Base-by-base conservation (phyloP, 768 basidiomycete genomes). In the Sporobolomyces phaffii region DNA sequence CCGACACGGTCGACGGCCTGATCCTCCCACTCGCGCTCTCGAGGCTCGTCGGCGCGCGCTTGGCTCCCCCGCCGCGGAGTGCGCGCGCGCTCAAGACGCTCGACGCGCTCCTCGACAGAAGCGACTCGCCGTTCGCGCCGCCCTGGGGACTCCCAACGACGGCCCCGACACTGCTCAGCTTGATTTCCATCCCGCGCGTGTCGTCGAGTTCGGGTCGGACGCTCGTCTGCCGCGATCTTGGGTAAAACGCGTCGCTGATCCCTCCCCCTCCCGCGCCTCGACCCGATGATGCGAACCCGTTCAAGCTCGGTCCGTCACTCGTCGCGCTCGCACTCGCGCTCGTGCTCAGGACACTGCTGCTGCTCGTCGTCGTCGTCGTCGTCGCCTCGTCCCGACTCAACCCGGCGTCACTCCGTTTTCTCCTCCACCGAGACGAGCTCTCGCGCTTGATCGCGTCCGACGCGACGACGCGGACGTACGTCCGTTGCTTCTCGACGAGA, bases 391-490 rank as follows among this genome's bases (percentile, higher is more conserved):
- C 64, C 43, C 11, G 44, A 26, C 56, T 41, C 49, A 28, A n/a
- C 22, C 31, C 28, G 22, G 36, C 43, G 9, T 29, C 24, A 40
- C 36, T 41, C 17, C 29, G 34, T 79, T 44, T 52, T 1, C 44
- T 43, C 24, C 47, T 34, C 68, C 54, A 62, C 22, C 59, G 34
- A 28, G 34, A 38, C 45, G 49, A 33, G 11, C 65, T 63, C 17
- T 64, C 64, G 3, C 58, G 63, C 73, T 77, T 98, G 63, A 97
- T 79, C 51, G 85, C 83, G 7, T 82, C 80, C 0, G 89, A 86
- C 0, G 89, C 91, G 40, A 91, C 83, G 45, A 98, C 81, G 34
- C 92, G 86, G 60, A 94, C 85, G 41, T 88, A 86, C 18, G 92
- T 84, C 75, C 93, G 92, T 31, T 91, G 81, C 22, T 89, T 88